Evolutionary conservation across 192 early-diverging fungal species (phyloP), one percentile per base, ranked within the genome.

Genomic region (Phycomyces blakesleeanus): DNA sequence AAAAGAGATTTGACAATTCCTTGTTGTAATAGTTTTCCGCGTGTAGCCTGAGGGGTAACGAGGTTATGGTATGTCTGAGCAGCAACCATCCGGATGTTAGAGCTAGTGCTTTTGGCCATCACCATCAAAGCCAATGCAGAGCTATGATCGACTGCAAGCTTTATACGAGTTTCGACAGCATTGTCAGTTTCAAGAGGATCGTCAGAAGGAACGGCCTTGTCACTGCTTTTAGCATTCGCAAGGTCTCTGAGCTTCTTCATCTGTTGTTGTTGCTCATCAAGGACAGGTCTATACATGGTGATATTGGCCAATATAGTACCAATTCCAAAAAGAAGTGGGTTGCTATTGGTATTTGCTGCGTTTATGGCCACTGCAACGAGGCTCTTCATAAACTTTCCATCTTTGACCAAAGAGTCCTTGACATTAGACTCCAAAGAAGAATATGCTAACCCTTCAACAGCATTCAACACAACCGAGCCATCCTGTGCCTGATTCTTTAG

Each of bases 401-500:
- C 85, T 0, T 75, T 75, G 0, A 77, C 74, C 0, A 98, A 71
- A 7, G 78, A 72, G 10, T 92, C 90, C 57, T 94, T 94, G 18
- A 91, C 74, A 34, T 55, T 47, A 0, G 88, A 79, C 49, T 86
- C 76, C 16, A 92, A 77, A 49, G 87, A 86, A 20, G 94, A 76
- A 62, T 94, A 98, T 10, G 91, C 87, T 7, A 98, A 75, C 1
- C 89, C 87, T 71, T 98, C 95, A 1, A 89, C 75, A 6, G 88
- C 89, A 38, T 81, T 78, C 22, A 80, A 50, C 9, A 79, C 64
- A 7, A 81, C 75, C 11, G 63, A 62, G 0, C 52, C 41, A 50
- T 67, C 72, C 0, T 66, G 56, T 24, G 73, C 59, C 21, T 66
- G 56, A 24, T 75, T 61, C 22, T 79, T 79, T 8, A 91, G 56